Evolutionary conservation across 1,284 basidiomycete species (phyloP).

Genomic region (Trichosporon ovoides): DNA sequence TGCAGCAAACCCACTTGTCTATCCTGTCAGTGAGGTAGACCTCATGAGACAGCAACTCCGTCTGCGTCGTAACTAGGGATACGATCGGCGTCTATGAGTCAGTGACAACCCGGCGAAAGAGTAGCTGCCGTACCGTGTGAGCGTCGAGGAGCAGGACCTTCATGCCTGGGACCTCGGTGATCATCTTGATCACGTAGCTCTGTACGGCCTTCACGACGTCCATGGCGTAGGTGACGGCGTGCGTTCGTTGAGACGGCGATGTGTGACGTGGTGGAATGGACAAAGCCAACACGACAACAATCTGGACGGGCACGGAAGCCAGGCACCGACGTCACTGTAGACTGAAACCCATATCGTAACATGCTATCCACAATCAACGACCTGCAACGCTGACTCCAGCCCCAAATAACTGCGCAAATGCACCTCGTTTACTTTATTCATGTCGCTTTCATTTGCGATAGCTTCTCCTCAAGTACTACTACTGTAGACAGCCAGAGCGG

Average conservation of each 20-base stretch:
- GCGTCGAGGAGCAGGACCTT: constrained; percentile 95
- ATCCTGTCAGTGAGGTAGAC: constrained; percentile 97
- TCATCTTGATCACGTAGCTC: constrained; percentile 86
- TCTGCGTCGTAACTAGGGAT: constrained; percentile 90
- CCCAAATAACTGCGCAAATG: background rate
- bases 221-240: constrained; percentile 54
- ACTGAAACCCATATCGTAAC: background rate
- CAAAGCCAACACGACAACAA: constrained; percentile 2
- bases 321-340: constrained; percentile 6
- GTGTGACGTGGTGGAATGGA: background rate
- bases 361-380: background rate
- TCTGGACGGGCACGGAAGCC: background rate
- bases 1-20: constrained; percentile 60
- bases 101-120: background rate
- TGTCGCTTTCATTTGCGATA: background rate
- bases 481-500: background rate
- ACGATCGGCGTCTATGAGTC: constrained; percentile 83
- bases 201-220: constrained; percentile 93
- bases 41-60: constrained; percentile 87
- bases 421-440: constrained; percentile 8
- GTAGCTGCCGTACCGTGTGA: constrained; percentile 66
- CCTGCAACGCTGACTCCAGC: background rate
- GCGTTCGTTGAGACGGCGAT: background rate
- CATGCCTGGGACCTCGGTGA: constrained; percentile 81
- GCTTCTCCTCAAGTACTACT: constrained; percentile 7